Conservation (phyloP, 2,329 filamentous ascomycete genomes). For the Diaporthe sp. region DNA sequence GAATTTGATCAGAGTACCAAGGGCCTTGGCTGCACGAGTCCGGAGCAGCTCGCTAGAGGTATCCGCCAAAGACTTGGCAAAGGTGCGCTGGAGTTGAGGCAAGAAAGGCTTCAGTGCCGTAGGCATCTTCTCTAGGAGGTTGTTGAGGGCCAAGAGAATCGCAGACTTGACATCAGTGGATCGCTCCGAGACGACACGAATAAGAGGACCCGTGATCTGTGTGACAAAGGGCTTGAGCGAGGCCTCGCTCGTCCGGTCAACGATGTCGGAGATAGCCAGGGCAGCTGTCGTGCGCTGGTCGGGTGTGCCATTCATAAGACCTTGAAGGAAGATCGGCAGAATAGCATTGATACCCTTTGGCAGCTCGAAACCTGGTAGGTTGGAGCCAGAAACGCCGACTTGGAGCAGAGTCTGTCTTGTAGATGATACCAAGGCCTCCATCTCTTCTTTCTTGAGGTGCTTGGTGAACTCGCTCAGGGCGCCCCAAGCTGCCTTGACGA, state of each 20-base stretch:
- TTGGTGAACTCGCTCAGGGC: conserved; percentile 90
- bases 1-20: conserved; percentile 94
- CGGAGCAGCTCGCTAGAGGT: conserved; percentile 89
- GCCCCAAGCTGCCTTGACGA: conserved; percentile 90
- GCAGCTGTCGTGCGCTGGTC: conserved; percentile 94
- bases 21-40: conserved; percentile 88
- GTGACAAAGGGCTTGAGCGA: conserved; percentile 95
- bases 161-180: conserved; percentile 97
- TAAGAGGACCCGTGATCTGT: conserved; percentile 96
- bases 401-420: conserved; percentile 88
- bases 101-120: conserved; percentile 95
- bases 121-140: conserved; percentile 95
- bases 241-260: conserved; percentile 89
- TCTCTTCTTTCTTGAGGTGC: conserved; percentile 93
- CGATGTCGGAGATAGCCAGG: conserved; percentile 92
- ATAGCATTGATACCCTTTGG: conserved; percentile 98
- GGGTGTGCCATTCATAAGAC: conserved; percentile 93
- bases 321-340: conserved; percentile 95
- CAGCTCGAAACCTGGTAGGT: conserved; percentile 87
- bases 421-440: conserved; percentile 90
- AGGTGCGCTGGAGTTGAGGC: conserved; percentile 94
- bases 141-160: conserved; percentile 93
- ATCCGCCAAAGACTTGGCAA: conserved; percentile 95
- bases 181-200: conserved; percentile 96
- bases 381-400: conserved; percentile 86